Percentiles rank a stretch among this genome's conserved stretches.
phyloP scores from a whole-genome alignment of 106 monocot species.

The Apostasia shenzhenica region DNA sequence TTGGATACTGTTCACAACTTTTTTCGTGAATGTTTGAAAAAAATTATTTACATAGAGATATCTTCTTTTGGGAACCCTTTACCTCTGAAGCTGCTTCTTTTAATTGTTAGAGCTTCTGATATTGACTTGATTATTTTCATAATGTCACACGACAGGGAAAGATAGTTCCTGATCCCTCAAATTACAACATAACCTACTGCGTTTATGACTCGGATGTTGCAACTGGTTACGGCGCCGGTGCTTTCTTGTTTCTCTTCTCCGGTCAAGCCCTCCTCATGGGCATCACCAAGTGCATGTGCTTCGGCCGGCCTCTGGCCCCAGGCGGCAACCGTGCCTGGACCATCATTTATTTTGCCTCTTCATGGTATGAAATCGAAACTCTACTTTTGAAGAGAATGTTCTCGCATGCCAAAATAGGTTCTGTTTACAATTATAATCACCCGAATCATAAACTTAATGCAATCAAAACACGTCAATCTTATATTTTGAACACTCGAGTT shows the following conservation, averaged over 20 bases:
- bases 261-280: slow-evolving; percentile 70
- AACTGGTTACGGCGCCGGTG: slow-evolving; percentile 88
- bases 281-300: slow-evolving; percentile 94
- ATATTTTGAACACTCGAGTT: too few relatives aligned
- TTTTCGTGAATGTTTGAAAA: too few relatives aligned
- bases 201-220: slow-evolving; percentile 91
- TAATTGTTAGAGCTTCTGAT: too few relatives aligned
- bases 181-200: slow-evolving; percentile 64
- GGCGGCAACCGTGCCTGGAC: slow-evolving; percentile 91
- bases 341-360: slow-evolving; percentile 87
- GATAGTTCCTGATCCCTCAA: slow-evolving; percentile 38
- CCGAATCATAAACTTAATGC: too few relatives aligned
- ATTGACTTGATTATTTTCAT: background rate
- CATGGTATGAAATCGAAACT: slow-evolving; percentile 43
- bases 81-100: too few relatives aligned
- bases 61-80: too few relatives aligned
- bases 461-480: too few relatives aligned
- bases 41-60: too few relatives aligned
- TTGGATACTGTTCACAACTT: too few relatives aligned
- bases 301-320: slow-evolving; percentile 80
- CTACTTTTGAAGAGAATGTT: background rate
- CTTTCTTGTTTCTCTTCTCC: slow-evolving; percentile 79
- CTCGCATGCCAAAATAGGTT: background rate
- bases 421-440: too few relatives aligned
- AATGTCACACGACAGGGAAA: slow-evolving; percentile 43